Conservation (phyloP, 257 asterid genomes). For the Solanum bulbocastanum region DNA sequence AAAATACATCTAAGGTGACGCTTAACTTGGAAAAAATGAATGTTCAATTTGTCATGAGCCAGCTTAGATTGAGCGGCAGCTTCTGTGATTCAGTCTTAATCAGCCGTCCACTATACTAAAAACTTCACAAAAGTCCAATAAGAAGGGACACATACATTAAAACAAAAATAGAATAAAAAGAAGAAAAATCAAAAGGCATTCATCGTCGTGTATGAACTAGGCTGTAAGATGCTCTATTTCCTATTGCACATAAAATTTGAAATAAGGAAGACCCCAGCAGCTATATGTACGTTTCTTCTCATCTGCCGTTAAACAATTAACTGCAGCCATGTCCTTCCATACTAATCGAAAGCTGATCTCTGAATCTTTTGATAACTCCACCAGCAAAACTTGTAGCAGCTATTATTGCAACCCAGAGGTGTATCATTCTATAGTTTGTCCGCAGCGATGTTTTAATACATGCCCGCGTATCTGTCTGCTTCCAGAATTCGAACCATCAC, state of each 20-base stretch:
- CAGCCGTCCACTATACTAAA: neutral
- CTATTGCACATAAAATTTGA: neutral
- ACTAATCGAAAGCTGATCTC: conserved; percentile 17
- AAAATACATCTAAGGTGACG: neutral
- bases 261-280: neutral
- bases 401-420: neutral
- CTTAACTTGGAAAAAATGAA: neutral
- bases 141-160: neutral
- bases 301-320: neutral
- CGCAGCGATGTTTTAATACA: neutral
- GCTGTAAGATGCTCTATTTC: neutral
- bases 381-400: neutral
- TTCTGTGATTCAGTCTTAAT: neutral
- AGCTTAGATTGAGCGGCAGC: neutral
- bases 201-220: neutral
- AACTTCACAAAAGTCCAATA: conserved; percentile 14
- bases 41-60: neutral
- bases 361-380: neutral
- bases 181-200: neutral
- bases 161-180: neutral
- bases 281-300: neutral
- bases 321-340: conserved; percentile 26
- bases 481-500: neutral
- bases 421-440: conserved; percentile 11
- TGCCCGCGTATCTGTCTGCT: conserved; percentile 16